Percentiles rank a stretch among this genome's conserved stretches.
Evolutionary conservation across 2,329 filamentous ascomycete genomes (phyloP).

Genomic region (Neofusicoccum kwambonambiense): DNA sequence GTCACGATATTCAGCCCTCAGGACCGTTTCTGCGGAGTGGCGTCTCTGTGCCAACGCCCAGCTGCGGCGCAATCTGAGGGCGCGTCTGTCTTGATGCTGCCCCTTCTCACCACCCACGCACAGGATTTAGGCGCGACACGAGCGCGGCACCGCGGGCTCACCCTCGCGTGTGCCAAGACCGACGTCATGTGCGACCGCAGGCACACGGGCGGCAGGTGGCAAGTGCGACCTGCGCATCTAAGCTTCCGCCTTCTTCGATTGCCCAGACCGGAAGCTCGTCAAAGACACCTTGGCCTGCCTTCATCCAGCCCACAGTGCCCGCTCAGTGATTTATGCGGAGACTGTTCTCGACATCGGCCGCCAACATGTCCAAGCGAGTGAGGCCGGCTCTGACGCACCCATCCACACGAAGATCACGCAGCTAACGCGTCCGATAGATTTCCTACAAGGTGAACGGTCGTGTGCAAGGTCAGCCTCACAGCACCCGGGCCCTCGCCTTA

Average conservation of each 20-base stretch:
- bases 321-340: neutral
- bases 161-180: neutral
- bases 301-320: neutral
- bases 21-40: neutral
- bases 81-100: neutral
- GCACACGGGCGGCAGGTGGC: neutral
- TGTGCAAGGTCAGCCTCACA: conserved; percentile 41
- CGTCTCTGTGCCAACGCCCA: neutral
- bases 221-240: neutral
- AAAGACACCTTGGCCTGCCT: neutral
- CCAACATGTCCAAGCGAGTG: conserved; percentile 17
- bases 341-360: conserved; percentile 1
- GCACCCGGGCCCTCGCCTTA: neutral
- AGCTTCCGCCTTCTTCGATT: neutral
- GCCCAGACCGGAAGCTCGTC: neutral
- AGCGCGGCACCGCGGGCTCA: neutral
- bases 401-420: neutral
- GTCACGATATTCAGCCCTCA: neutral
- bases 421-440: conserved; percentile 35
- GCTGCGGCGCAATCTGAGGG: neutral
- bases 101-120: neutral
- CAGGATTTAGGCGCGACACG: neutral
- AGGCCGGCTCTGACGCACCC: neutral
- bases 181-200: neutral
- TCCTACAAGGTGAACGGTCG: conserved; percentile 48